These are phyloP conservation scores for Ganoderma leucocontextum DNA, from an alignment of 1,284 basidiomycete species.

Conservation along the genomic window DNA sequence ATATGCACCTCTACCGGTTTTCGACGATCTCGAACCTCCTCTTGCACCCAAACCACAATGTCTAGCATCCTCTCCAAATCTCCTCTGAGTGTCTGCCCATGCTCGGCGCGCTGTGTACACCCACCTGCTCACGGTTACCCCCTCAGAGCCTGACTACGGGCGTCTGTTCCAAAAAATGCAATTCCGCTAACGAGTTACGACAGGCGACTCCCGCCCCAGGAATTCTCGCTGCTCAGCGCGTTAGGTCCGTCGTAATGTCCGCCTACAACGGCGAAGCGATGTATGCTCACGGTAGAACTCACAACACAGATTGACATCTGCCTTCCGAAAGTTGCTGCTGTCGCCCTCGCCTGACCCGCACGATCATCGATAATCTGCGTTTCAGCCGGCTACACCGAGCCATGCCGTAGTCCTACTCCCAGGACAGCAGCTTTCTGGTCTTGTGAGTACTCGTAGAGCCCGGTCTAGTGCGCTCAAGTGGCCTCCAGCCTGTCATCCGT, in stretches of 20 bases:
- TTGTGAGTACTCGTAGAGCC: not conserved
- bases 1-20: not conserved
- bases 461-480: not conserved
- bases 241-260: slow-evolving; percentile 1
- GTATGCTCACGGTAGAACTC: slow-evolving; percentile 2
- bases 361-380: slow-evolving; percentile 7
- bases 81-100: not conserved
- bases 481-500: not conserved
- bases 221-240: not conserved
- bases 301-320: not conserved
- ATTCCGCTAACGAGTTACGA: not conserved
- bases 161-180: not conserved
- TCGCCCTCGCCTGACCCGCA: not conserved
- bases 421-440: not conserved
- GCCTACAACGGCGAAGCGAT: not conserved
- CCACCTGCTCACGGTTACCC: not conserved
- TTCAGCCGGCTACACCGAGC: not conserved
- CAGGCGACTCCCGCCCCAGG: not conserved
- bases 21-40: not conserved
- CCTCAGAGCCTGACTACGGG: not conserved
- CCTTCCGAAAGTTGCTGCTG: not conserved
- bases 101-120: not conserved
- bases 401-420: not conserved
- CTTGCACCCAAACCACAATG: not conserved
- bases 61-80: not conserved